Evolutionary conservation across 148 eudicot species (phyloP).

Genomic region (Vaccinium myrtillus): DNA sequence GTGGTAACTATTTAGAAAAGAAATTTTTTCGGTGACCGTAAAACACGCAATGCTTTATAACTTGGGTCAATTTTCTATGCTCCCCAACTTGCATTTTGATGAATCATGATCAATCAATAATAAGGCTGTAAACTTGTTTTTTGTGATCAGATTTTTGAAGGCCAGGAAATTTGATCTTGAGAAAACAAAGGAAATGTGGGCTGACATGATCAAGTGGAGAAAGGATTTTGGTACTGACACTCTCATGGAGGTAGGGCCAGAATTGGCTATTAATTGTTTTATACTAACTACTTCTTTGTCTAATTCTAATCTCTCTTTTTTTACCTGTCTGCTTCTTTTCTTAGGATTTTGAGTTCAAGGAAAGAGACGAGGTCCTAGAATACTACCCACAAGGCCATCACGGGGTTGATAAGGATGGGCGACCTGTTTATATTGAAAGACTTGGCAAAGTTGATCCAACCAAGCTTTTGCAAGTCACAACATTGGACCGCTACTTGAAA

Average conservation of each 20-base stretch:
- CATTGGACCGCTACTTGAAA: conserved; percentile 68
- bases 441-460: conserved; percentile 72
- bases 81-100: conserved; percentile 2
- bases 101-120: not conserved
- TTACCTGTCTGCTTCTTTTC: not conserved
- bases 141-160: conserved; percentile 69
- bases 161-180: conserved; percentile 94
- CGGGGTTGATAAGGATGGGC: conserved; percentile 89
- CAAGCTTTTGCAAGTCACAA: conserved; percentile 78
- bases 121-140: conserved; percentile 4
- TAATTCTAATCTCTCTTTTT: not conserved
- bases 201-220: conserved; percentile 93
- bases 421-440: conserved; percentile 85
- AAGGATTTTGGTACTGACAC: conserved; percentile 83
- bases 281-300: not conserved
- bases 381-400: conserved; percentile 95
- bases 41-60: not conserved
- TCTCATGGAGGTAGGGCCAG: conserved; percentile 60
- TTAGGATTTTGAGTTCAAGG: conserved; percentile 80
- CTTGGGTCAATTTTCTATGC: not conserved
- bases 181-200: conserved; percentile 91
- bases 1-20: not conserved
- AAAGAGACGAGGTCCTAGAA: conserved; percentile 64
- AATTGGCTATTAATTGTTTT: not conserved
- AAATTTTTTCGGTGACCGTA: not conserved